phyloP scores from a whole-genome alignment of 805 yeast species.

The Lachancea cidri region DNA sequence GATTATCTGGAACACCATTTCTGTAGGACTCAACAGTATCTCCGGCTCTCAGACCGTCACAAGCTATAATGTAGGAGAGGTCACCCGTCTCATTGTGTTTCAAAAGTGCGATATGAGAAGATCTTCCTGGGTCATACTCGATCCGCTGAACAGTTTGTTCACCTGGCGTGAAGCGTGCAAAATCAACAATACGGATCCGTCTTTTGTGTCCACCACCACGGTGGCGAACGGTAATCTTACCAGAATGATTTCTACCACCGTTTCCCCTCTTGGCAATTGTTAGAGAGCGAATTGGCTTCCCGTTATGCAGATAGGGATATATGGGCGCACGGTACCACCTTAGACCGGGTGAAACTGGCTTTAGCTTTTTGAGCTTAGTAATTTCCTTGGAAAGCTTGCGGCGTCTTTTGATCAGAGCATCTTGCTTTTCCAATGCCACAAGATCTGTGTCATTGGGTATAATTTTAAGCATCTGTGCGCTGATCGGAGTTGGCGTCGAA shows the following conservation, averaged over 20 bases:
- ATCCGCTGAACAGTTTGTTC: conserved; percentile 76
- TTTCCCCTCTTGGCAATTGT: conserved; percentile 67
- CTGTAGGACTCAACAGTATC: conserved; percentile 87
- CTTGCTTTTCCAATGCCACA: conserved; percentile 78
- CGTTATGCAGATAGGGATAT: conserved; percentile 81
- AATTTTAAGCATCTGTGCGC: conserved; percentile 32
- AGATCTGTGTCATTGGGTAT: conserved; percentile 43
- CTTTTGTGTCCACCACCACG: conserved; percentile 96
- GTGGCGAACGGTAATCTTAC: conserved; percentile 86
- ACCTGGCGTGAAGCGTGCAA: conserved; percentile 61
- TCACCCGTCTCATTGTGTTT: conserved; percentile 57
- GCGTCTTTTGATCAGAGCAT: conserved; percentile 64
- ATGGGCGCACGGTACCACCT: conserved; percentile 87
- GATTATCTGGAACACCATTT: conserved; percentile 73
- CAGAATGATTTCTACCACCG: conserved; percentile 87
- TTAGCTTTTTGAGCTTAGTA: conserved; percentile 66
- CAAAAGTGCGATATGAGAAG: conserved; percentile 86
- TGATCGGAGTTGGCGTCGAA: conserved; percentile 7
- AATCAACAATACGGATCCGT: conserved; percentile 79
- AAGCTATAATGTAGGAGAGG: conserved; percentile 78
- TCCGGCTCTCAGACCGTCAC: conserved; percentile 90
- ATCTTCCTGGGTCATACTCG: conserved; percentile 93
- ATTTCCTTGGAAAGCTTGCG: conserved; percentile 64
- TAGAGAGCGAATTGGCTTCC: conserved; percentile 70
- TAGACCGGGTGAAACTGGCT: conserved; percentile 81